phyloP scores from a whole-genome alignment of 306 rosid species.

The Sesbania bispinosa region DNA sequence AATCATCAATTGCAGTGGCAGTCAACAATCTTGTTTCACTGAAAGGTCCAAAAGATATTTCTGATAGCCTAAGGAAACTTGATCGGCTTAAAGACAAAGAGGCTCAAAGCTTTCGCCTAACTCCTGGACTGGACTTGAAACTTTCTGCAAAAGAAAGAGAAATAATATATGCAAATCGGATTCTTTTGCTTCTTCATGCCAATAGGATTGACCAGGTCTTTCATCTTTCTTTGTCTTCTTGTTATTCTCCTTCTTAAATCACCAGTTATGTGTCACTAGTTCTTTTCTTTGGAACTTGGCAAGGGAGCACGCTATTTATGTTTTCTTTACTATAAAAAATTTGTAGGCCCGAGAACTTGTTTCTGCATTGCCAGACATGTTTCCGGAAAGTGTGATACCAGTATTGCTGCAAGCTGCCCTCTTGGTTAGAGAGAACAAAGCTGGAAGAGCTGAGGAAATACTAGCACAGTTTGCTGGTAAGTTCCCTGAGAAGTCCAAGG shows the following conservation, averaged over 20 bases:
- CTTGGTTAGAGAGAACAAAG: slow-evolving; percentile 90
- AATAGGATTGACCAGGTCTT: slow-evolving; percentile 88
- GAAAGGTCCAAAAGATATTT: slow-evolving; percentile 89
- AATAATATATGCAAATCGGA: slow-evolving; percentile 74
- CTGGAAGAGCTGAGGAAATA: slow-evolving; percentile 87
- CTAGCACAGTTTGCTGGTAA: slow-evolving; percentile 68
- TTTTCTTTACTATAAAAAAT: slow-evolving; percentile 2
- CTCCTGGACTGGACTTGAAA: slow-evolving; percentile 69
- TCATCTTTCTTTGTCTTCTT: neutral
- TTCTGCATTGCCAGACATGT: slow-evolving; percentile 68
- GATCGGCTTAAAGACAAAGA: slow-evolving; percentile 88
- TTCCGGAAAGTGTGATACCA: slow-evolving; percentile 69
- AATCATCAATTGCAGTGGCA: slow-evolving; percentile 83
- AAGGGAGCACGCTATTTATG: slow-evolving; percentile 16
- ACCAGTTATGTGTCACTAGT: neutral
- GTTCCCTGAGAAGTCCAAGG: slow-evolving; percentile 74
- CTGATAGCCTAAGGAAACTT: slow-evolving; percentile 89
- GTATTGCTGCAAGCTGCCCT: slow-evolving; percentile 81
- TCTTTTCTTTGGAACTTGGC: neutral
- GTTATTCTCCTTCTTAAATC: neutral
- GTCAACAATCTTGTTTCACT: slow-evolving; percentile 78
- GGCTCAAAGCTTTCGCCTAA: slow-evolving; percentile 60
- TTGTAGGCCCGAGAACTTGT: slow-evolving; percentile 87
- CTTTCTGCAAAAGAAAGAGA: slow-evolving; percentile 70
- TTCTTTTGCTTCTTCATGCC: slow-evolving; percentile 89